Conservation (phyloP, 2,329 filamentous ascomycete genomes). For the Seiridium unicorne region DNA sequence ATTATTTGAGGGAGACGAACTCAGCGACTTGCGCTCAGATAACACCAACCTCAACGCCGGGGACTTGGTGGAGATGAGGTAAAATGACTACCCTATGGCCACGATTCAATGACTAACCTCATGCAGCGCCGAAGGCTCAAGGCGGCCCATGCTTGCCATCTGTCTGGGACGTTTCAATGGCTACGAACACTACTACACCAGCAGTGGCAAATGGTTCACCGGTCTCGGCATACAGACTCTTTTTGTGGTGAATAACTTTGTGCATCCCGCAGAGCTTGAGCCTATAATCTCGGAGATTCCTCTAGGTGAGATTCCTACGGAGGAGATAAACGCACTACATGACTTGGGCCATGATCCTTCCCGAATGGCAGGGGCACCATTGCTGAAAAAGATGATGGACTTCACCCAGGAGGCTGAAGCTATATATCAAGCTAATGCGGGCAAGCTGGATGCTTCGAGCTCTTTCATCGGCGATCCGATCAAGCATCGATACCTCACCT, state of each 20-base stretch:
- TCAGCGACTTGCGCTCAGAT: constrained; percentile 32
- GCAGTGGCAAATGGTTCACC: constrained; percentile 49
- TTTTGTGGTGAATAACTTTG: constrained; percentile 51
- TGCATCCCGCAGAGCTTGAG: constrained; percentile 36
- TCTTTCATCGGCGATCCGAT: constrained; percentile 34
- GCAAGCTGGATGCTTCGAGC: constrained; percentile 45
- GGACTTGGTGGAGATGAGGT: constrained; percentile 51
- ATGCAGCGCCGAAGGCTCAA: constrained; percentile 32
- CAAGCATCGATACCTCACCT: constrained; percentile 43
- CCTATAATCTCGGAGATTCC: constrained; percentile 39
- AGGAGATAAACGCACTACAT: constrained; percentile 34
- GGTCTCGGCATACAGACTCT: constrained; percentile 39
- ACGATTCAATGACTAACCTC: background rate
- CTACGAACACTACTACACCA: constrained; percentile 53
- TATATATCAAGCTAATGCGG: constrained; percentile 47
- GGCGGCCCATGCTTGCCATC: constrained; percentile 48
- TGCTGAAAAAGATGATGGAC: constrained; percentile 46
- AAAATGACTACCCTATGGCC: constrained; percentile 1
- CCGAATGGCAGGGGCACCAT: constrained; percentile 36
- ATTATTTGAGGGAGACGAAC: constrained; percentile 34
- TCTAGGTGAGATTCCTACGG: constrained; percentile 20
- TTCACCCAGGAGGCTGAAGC: constrained; percentile 42
- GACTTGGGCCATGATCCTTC: constrained; percentile 39
- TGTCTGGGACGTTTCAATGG: constrained; percentile 51
- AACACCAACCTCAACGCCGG: constrained; percentile 36